Evolutionary conservation across 768 basidiomycete species (phyloP), one percentile per base, ranked within the genome.

Genomic region (Lactarius psammicola): DNA sequence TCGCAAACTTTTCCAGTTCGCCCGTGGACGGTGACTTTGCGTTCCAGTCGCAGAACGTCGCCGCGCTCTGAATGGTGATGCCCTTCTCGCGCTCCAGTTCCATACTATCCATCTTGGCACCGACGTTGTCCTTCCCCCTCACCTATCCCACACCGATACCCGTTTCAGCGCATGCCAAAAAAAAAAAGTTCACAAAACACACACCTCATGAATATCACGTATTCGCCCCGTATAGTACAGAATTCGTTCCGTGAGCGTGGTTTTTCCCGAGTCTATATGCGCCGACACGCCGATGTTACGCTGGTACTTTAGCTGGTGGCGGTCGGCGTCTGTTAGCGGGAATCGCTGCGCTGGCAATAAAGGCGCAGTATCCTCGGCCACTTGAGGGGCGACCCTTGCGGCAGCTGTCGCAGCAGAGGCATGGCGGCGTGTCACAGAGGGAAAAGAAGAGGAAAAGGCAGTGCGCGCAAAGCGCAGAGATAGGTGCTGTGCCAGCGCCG

Each of bases 41-140:
- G 63, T 90, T 83, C 97, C 97, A 99, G 74, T 98, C 96, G 71
- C 94, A 96, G 77, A 95, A 99, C 0, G 97, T 98, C 1, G 97
- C 97, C 4, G 97, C 97, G 72, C 92, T 95, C 77, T 99, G 97
- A 68, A 99, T 99, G 38, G 97, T 99, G 72, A 99, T 99, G 44
- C 97, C 97, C 79, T 99, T 98, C 78, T 98, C 97, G 56, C 96
- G 83, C 76, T 99, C 97, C 4, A 99, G 81, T 68, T 99, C 97
- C 97, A 99, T 99, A 71, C 90, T 93, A 77, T 99, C 97, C 97
- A 99, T 99, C 81, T 99, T 99, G 9, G 97, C 97, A 60, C 97
- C 97, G 23, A 98, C 95, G 33, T 89, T 87, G 76, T 99, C 97
- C 61, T 91, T 85, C 53, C 97, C 97, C 66, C 97, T 84, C 67